Evolutionary conservation across 1,284 basidiomycete species (phyloP).

Genomic region (Stereum hirsutum): DNA sequence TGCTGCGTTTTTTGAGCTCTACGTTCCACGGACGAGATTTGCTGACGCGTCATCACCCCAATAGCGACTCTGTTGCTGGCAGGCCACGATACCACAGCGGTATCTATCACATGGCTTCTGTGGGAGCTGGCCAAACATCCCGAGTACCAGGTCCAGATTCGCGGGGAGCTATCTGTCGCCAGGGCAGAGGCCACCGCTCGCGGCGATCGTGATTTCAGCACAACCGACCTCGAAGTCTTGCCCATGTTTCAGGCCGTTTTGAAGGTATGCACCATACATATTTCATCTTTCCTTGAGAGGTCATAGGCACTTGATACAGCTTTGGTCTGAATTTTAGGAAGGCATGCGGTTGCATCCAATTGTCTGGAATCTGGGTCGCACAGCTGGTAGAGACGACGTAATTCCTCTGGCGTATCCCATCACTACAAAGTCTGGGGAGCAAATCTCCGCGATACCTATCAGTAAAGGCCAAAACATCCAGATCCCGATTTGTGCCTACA

Average conservation of each 20-base stretch:
- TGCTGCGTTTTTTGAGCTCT: not conserved
- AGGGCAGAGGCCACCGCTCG: slow-evolving; percentile 12
- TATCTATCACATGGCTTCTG: slow-evolving; percentile 29
- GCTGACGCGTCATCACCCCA: not conserved
- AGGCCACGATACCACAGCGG: slow-evolving; percentile 47
- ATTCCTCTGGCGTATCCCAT: slow-evolving; percentile 30
- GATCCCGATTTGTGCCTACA: slow-evolving; percentile 20
- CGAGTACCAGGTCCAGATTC: slow-evolving; percentile 21
- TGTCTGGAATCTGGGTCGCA: slow-evolving; percentile 19
- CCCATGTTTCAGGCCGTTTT: slow-evolving; percentile 16
- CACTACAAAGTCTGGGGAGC: slow-evolving; percentile 18
- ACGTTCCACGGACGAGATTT: not conserved
- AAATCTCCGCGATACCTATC: slow-evolving; percentile 24
- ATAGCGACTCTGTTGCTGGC: slow-evolving; percentile 27
- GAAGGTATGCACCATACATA: slow-evolving; percentile 13
- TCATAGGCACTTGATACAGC: no score
- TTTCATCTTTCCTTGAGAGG: no score
- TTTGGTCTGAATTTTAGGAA: slow-evolving; percentile 18
- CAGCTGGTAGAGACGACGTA: slow-evolving; percentile 23
- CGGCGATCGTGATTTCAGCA: slow-evolving; percentile 16
- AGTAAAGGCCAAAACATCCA: slow-evolving; percentile 27
- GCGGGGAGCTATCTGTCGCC: not conserved
- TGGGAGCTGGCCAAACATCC: slow-evolving; percentile 31
- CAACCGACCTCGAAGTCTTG: slow-evolving; percentile 23
- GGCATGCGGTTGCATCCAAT: slow-evolving; percentile 29